Evolutionary conservation across 2,329 filamentous ascomycete species (phyloP).

Genomic region (Fusarium continuum): DNA sequence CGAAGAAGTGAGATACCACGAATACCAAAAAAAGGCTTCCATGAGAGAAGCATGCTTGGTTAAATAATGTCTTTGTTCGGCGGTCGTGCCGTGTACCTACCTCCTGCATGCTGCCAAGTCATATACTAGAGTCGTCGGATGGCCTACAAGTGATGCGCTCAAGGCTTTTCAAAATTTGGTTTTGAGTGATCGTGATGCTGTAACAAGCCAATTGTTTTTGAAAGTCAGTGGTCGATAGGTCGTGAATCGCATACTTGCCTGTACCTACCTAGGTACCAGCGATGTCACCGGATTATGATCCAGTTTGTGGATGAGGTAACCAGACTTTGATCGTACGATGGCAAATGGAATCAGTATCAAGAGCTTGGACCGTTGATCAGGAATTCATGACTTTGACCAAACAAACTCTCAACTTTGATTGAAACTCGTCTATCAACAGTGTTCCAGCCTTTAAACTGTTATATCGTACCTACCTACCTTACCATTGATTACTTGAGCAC

Average conservation of each 20-base stretch:
- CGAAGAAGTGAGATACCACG: conserved; percentile 42
- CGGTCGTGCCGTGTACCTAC: conserved; percentile 1
- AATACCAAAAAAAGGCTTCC: conserved; percentile 38
- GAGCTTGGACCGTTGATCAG: background rate
- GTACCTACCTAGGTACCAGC: background rate
- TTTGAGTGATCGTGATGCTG: background rate
- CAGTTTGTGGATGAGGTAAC: background rate
- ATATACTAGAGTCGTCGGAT: background rate
- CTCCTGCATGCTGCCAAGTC: background rate
- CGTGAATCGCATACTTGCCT: too few species aligned
- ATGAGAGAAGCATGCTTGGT: conserved; percentile 37
- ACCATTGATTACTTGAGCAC: background rate
- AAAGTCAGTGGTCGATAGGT: too few species aligned
- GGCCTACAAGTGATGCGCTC: background rate
- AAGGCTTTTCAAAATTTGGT: too few species aligned
- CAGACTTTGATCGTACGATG: conserved; percentile 24
- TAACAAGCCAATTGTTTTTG: too few species aligned
- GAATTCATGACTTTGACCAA: background rate
- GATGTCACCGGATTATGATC: conserved; percentile 12
- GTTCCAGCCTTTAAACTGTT: background rate
- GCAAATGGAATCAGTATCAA: background rate
- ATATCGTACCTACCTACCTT: background rate
- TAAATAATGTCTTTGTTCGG: conserved; percentile 32
- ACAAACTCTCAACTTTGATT: background rate
- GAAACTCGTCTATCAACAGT: background rate